Evolutionary conservation across 2,329 filamentous ascomycete species (phyloP).

Genomic region (Aspergillus glaucus): DNA sequence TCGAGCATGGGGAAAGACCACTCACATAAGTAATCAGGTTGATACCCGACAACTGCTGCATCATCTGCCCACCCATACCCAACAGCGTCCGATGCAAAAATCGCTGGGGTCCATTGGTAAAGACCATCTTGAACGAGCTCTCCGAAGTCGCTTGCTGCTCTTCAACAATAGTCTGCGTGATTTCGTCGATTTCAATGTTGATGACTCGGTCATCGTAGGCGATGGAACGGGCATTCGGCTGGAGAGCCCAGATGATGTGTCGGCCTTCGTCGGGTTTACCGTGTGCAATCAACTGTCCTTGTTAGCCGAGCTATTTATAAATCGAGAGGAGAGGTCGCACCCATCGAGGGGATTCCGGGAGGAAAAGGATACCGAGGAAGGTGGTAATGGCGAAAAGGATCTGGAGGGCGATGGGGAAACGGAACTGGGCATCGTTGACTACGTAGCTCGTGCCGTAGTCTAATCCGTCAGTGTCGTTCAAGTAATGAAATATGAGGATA

Average conservation of each 20-base stretch:
- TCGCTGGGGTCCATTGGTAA: constrained; percentile 18
- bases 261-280: constrained; percentile 30
- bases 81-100: constrained; percentile 21
- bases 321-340: not conserved
- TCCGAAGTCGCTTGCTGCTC: constrained; percentile 16
- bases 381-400: constrained; percentile 25
- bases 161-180: constrained; percentile 17
- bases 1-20: not conserved
- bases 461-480: not conserved
- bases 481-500: not conserved
- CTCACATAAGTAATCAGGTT: constrained; percentile 25
- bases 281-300: constrained; percentile 24
- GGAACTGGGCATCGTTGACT: constrained; percentile 22
- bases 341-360: constrained; percentile 44
- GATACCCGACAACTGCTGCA: constrained; percentile 27
- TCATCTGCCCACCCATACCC: constrained; percentile 26
- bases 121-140: constrained; percentile 18
- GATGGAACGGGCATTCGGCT: constrained; percentile 20
- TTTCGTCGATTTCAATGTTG: constrained; percentile 16
- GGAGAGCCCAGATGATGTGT: constrained; percentile 29
- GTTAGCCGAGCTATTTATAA: not conserved
- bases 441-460: constrained; percentile 25
- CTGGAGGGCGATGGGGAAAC: constrained; percentile 29
- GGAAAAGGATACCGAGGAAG: constrained; percentile 23
- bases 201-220: constrained; percentile 20